Conservation (phyloP, 192 early-diverging fungal species). For the Coemansia sp. region DNA sequence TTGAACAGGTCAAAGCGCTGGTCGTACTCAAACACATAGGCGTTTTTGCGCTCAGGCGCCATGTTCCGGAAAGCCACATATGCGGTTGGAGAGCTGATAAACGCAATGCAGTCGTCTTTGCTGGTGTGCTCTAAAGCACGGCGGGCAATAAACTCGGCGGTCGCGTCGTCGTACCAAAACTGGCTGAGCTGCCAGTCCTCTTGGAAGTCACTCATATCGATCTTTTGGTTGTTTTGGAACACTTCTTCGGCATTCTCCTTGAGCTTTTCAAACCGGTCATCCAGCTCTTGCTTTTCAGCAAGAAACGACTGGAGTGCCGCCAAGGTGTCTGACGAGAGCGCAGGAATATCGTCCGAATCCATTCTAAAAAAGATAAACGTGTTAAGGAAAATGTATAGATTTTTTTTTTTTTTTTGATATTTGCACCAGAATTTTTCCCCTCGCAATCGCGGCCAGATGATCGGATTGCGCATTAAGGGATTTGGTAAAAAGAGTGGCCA, state of each 20-base stretch:
- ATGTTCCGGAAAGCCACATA: conserved; percentile 45
- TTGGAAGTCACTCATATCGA: conserved; percentile 68
- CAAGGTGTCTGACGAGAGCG: conserved; percentile 59
- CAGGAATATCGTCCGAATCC: conserved; percentile 28
- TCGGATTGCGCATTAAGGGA: not conserved
- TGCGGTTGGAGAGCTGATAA: conserved; percentile 53
- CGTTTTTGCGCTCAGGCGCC: conserved; percentile 32
- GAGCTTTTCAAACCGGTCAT: conserved; percentile 66
- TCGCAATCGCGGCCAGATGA: not conserved
- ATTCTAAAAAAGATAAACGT: not conserved
- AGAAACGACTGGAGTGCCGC: conserved; percentile 66
- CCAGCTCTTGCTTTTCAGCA: conserved; percentile 64
- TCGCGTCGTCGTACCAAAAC: conserved; percentile 61
- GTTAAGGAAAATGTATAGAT: not conserved
- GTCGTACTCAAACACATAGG: conserved; percentile 77
- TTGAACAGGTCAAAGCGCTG: conserved; percentile 73
- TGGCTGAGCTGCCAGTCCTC: conserved; percentile 82
- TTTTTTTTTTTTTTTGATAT: not conserved
- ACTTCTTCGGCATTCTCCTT: conserved; percentile 56
- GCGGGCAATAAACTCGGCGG: conserved; percentile 53
- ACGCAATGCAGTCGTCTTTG: conserved; percentile 35
- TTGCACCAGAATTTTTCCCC: not conserved
- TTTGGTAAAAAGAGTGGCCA: not conserved
- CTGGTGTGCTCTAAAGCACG: conserved; percentile 55
- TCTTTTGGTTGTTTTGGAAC: conserved; percentile 43